These are phyloP conservation scores for Peronospora belbahrii DNA, from an alignment of 352 stramenopile species.

Conservation along the genomic window DNA sequence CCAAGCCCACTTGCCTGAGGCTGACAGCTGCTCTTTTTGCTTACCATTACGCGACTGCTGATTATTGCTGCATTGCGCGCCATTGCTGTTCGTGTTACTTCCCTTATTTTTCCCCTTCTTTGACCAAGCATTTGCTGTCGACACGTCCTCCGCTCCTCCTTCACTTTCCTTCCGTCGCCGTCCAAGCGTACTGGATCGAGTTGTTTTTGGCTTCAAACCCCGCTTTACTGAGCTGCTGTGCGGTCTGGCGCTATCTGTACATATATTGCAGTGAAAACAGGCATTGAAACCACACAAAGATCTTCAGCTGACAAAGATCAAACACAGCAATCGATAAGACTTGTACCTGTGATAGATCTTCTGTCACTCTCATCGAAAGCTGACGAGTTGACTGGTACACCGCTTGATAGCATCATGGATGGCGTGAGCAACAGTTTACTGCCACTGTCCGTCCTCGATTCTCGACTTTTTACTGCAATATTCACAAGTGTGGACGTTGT, in stretches of 20 bases:
- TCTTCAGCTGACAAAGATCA: constrained; percentile 8
- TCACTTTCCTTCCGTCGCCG: constrained; percentile 39
- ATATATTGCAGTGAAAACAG: constrained; percentile 12
- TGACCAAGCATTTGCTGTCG: constrained; percentile 1
- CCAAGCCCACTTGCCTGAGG: constrained; percentile 72
- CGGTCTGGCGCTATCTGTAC: constrained; percentile 12
- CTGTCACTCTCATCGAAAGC: constrained; percentile 10
- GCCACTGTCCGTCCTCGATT: constrained; percentile 18
- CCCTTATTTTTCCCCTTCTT: constrained; percentile 36
- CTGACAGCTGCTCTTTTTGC: constrained; percentile 45
- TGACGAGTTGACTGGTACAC: constrained; percentile 34
- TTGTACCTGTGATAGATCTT: constrained; percentile 18
- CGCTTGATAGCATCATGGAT: constrained; percentile 71
- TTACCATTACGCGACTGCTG: constrained; percentile 22
- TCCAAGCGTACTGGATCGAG: constrained; percentile 34
- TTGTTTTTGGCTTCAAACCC: constrained; percentile 33
- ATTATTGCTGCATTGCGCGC: constrained; percentile 14
- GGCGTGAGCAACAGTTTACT: constrained; percentile 53
- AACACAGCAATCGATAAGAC: constrained; percentile 13
- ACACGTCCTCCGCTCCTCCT: constrained; percentile 13
- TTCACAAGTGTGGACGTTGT: constrained; percentile 3
- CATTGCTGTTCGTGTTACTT: constrained; percentile 23
- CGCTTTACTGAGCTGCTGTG: constrained; percentile 49
- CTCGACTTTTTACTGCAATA: constrained; percentile 13
- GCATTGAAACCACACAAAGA: constrained; percentile 8